A percentile compares a stretch with the other conserved stretches of the same genome.
These are phyloP conservation scores for Cucumis hystrix DNA, from an alignment of 306 rosid species.

Conservation along the genomic window DNA sequence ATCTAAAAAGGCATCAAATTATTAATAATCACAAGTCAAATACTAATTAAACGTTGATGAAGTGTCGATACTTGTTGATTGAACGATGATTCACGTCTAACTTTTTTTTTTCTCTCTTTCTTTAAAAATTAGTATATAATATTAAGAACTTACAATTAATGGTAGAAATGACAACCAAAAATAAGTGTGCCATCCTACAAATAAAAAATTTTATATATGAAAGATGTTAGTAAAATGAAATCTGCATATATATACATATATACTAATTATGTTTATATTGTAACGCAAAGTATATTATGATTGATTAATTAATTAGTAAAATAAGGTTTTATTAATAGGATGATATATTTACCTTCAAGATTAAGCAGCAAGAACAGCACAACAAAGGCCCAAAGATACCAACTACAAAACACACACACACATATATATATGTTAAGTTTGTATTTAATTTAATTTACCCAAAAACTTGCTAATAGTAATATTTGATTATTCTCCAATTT, in stretches of 20 bases:
- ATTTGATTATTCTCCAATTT: too few species aligned
- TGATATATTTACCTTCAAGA: constrained; percentile 37
- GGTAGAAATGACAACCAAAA: constrained; percentile 93
- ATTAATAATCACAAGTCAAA: background rate
- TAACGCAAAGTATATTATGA: background rate
- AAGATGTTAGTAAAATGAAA: too few species aligned
- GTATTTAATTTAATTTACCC: background rate
- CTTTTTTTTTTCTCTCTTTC: too few species aligned
- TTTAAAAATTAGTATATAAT: background rate
- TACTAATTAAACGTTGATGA: too few species aligned
- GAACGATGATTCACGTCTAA: background rate
- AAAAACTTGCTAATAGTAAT: background rate
- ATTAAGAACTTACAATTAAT: constrained; percentile 46
- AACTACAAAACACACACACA: constrained; percentile 18
- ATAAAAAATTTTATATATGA: background rate
- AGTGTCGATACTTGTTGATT: background rate
- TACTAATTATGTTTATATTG: background rate
- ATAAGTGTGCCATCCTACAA: constrained; percentile 86
- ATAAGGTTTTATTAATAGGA: too few species aligned
- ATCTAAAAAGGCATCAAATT: constrained; percentile 25
- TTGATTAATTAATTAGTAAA: background rate
- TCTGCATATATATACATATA: too few species aligned
- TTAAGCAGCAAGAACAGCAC: constrained; percentile 72
- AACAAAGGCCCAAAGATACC: constrained; percentile 93
- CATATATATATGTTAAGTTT: background rate